Percentiles rank a stretch among this genome's conserved stretches.
phyloP scores from a whole-genome alignment of 169 alveolate species.

The Eimeria sp. region DNA sequence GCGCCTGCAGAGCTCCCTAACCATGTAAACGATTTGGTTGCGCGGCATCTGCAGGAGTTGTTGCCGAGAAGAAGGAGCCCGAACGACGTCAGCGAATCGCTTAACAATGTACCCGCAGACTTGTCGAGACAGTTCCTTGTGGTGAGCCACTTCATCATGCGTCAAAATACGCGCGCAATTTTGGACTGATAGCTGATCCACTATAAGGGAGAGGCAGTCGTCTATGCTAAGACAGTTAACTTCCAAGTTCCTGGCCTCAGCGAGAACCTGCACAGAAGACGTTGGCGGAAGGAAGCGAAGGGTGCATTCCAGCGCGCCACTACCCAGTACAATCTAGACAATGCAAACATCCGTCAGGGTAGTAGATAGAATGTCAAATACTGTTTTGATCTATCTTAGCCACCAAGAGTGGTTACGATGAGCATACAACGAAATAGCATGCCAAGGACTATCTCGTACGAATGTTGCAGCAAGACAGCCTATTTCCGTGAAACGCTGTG shows the following conservation, averaged over 20 bases:
- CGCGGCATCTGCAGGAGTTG: constrained; percentile 76
- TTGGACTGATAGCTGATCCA: constrained; percentile 68
- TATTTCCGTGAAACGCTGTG: background rate
- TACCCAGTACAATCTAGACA: no score
- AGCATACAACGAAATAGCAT: background rate
- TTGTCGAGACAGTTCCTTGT: constrained; percentile 67
- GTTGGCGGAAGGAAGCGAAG: background rate
- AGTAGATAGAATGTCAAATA: no score
- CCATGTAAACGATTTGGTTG: constrained; percentile 73
- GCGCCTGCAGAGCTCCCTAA: constrained; percentile 69
- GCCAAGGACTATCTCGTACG: background rate
- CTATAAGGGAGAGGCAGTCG: constrained; percentile 75
- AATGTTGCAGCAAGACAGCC: background rate
- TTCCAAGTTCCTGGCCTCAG: constrained; percentile 71
- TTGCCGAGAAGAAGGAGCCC: constrained; percentile 65
- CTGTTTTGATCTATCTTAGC: no score
- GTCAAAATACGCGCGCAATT: constrained; percentile 75
- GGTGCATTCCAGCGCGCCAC: background rate
- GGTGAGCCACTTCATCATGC: constrained; percentile 76
- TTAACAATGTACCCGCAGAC: constrained; percentile 69
- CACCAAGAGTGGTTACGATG: no score
- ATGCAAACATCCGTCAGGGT: no score
- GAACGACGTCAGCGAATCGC: constrained; percentile 76
- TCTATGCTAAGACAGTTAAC: constrained; percentile 60
- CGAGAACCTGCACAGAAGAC: constrained; percentile 35